Evolutionary conservation across 1,284 basidiomycete genomes (phyloP).

Genomic region (Schizophyllum amplum): DNA sequence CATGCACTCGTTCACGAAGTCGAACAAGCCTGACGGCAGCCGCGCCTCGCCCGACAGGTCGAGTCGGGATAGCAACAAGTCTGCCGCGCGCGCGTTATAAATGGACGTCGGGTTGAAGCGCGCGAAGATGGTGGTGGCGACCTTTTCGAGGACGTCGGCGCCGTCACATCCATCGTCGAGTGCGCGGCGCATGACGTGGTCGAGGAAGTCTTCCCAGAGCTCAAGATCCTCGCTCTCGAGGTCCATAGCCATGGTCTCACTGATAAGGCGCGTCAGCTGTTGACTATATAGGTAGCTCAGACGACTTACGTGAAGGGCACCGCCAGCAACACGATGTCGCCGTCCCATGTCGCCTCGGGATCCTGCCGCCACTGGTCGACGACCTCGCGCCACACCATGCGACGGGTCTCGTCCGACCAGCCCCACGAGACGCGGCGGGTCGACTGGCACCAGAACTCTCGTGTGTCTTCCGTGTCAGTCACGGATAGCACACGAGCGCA

Average conservation of each 20-base stretch:
- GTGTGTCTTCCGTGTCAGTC: constrained; percentile 37
- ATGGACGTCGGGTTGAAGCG: constrained; percentile 33
- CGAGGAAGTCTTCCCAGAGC: constrained; percentile 51
- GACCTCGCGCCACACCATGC: constrained; percentile 47
- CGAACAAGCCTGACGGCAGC: constrained; percentile 39
- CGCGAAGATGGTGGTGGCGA: constrained; percentile 39
- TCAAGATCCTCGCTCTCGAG: constrained; percentile 43
- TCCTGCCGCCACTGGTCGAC: constrained; percentile 43
- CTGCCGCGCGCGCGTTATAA: constrained; percentile 44
- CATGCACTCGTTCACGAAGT: constrained; percentile 52
- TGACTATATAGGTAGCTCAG: constrained; percentile 5
- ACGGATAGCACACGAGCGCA: constrained; percentile 43
- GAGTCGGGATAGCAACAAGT: constrained; percentile 48
- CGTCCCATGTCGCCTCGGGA: constrained; percentile 40
- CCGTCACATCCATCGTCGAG: constrained; percentile 47
- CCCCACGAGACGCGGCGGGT: constrained; percentile 17
- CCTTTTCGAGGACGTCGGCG: constrained; percentile 40
- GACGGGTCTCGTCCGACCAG: constrained; percentile 29
- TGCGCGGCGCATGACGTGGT: constrained; percentile 41
- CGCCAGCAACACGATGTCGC: constrained; percentile 43
- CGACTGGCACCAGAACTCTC: constrained; percentile 45
- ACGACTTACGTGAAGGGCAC: constrained; percentile 52
- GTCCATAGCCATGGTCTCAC: constrained; percentile 43
- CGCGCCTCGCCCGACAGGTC: constrained; percentile 40
- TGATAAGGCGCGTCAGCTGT: constrained; percentile 18